Evolutionary conservation across 805 yeast species (phyloP).

Genomic region (Candida yuanshanica): DNA sequence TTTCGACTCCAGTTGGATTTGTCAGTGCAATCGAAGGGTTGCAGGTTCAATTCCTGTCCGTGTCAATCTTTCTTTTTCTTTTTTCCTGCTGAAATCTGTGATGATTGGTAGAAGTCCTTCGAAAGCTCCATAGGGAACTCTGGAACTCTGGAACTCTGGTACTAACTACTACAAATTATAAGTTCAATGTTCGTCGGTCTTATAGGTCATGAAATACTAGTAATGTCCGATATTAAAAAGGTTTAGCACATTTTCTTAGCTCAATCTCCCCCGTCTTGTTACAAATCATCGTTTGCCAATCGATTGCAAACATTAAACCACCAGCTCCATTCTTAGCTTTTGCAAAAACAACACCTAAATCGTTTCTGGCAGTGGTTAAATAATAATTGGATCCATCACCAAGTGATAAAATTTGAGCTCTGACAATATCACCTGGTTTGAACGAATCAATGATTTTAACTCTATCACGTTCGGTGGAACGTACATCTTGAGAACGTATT

Average conservation of each 20-base stretch:
- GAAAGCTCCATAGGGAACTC: too few relatives aligned
- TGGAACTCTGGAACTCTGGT: too few relatives aligned
- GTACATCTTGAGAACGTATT: conserved; percentile 79
- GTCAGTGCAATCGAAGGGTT: conserved; percentile 62
- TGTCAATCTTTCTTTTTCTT: conserved; percentile 43
- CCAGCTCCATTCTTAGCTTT: conserved; percentile 62
- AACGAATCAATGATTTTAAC: conserved; percentile 75
- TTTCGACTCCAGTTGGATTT: conserved; percentile 59
- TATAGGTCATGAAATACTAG: background rate
- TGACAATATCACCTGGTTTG: conserved; percentile 87
- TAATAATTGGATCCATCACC: conserved; percentile 95
- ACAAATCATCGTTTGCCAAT: conserved; percentile 93
- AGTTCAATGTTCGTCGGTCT: too few relatives aligned
- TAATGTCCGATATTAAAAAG: conserved; percentile 36
- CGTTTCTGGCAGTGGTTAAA: conserved; percentile 82
- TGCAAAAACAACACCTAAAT: conserved; percentile 91
- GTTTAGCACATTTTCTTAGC: conserved; percentile 87
- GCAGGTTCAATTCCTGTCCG: conserved; percentile 88
- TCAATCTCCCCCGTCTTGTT: conserved; percentile 71
- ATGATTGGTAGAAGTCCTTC: background rate
- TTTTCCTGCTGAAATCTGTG: background rate
- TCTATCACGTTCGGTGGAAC: conserved; percentile 87
- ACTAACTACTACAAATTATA: too few relatives aligned
- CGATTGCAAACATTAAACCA: conserved; percentile 76
- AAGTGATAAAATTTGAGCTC: conserved; percentile 73